Base-by-base conservation (phyloP, 768 basidiomycete species). In the Melanogaster broomeanus region DNA sequence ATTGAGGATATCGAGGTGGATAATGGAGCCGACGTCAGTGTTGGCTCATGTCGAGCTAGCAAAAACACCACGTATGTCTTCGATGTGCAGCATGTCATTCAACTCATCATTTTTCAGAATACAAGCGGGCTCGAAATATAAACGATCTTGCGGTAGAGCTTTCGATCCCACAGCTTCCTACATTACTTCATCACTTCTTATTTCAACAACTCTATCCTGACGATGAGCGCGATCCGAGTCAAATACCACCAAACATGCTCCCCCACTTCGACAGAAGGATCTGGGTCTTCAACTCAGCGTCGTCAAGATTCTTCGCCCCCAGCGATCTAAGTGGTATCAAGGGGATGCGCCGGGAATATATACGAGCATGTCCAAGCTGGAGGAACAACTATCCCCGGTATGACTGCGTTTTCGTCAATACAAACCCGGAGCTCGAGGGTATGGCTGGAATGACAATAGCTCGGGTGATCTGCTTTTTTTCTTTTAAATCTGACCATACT, bases 301-400 rank as follows among this genome's bases (percentile, higher is more conserved):
- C 30, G 4, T 56, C 61, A 3, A 53, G 22, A 3, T 72, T 61
- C 39, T 64, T 56, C 49, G 60, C 66, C 4, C 65, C 67, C 0
- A 70, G 71, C 48, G 67, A 72, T 10, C 42, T 52, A 4, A 59
- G 57, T 35, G 63, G 65, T 4, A 19, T 53, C 8, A 19, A 42
- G 18, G 67, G 65, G 0, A 69, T 72, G 66, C 48, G 49, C 6
- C 28, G 33, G 0, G 63, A 72, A 43, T 18, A 35, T 6, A 65
- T 72, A 15, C 53, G 59, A 1, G 42, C 59, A 0, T 52, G 18
- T 12, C 59, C 61, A 1, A 27, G 21, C 1, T 71, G 67, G 67
- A 41, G 55, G 4, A 31, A 49, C 1, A 49, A 47, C 2, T 16
- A 21, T 5, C 37, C 53, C 0, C 50, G 52, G 0, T 37, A 27